phyloP scores from a whole-genome alignment of 2,329 filamentous ascomycete genomes.

The Sphaerulina populicola region DNA sequence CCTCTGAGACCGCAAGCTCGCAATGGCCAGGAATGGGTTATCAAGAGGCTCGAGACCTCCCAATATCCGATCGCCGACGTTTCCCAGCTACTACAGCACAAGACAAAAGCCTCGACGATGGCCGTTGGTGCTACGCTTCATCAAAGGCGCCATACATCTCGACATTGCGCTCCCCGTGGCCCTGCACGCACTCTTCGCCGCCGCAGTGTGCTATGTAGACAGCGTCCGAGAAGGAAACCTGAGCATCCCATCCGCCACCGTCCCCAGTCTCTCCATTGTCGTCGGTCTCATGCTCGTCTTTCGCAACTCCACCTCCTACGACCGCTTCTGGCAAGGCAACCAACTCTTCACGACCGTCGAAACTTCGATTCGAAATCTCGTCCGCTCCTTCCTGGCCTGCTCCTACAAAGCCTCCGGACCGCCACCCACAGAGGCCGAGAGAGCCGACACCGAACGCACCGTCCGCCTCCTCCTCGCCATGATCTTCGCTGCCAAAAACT shows the following conservation, averaged over 20 bases:
- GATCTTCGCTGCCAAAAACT: slow-evolving; percentile 56
- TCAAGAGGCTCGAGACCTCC: slow-evolving; percentile 1
- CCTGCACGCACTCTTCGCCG: slow-evolving; percentile 51
- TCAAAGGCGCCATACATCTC: slow-evolving; percentile 55
- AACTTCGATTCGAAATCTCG: slow-evolving; percentile 53
- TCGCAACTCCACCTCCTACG: slow-evolving; percentile 56
- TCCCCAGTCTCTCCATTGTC: slow-evolving; percentile 56
- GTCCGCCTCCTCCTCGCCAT: slow-evolving; percentile 53
- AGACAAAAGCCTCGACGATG: slow-evolving; percentile 47
- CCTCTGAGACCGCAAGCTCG: not conserved
- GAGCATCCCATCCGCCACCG: slow-evolving; percentile 51
- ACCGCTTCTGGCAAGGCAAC: slow-evolving; percentile 51
- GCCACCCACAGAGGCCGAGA: slow-evolving; percentile 38
- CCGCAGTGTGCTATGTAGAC: slow-evolving; percentile 52
- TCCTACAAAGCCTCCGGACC: slow-evolving; percentile 28
- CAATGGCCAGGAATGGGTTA: not conserved
- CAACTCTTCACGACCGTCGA: slow-evolving; percentile 48
- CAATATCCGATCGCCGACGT: slow-evolving; percentile 30
- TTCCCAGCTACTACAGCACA: slow-evolving; percentile 39
- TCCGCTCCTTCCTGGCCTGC: slow-evolving; percentile 48
- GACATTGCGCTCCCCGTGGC: slow-evolving; percentile 51
- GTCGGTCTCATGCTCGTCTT: slow-evolving; percentile 61
- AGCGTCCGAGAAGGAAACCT: slow-evolving; percentile 37
- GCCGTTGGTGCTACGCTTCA: slow-evolving; percentile 56
- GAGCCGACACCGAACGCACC: slow-evolving; percentile 50